Conservation (phyloP, 1,284 basidiomycete species). For the Rhodotorula sp. region DNA sequence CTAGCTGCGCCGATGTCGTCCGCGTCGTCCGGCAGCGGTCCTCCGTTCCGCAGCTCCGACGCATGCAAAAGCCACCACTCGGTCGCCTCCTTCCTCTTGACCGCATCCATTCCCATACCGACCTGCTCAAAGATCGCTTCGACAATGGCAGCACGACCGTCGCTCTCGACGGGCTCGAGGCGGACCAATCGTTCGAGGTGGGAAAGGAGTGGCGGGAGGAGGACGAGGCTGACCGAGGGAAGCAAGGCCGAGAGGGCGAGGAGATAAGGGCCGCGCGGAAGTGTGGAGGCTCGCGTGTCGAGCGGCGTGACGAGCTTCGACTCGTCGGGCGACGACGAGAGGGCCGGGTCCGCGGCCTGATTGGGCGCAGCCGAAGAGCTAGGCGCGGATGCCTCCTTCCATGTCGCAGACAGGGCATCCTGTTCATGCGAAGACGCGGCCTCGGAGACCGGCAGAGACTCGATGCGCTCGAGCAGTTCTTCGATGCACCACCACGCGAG, state of each 20-base stretch:
- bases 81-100: constrained; percentile 41
- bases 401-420: not conserved
- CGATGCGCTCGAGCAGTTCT: constrained; percentile 25
- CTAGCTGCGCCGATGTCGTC: not conserved
- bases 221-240: constrained; percentile 31
- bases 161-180: constrained; percentile 6
- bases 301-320: constrained; percentile 4
- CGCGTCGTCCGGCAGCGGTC: not conserved
- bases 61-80: constrained; percentile 41
- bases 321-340: not conserved
- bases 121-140: constrained; percentile 37
- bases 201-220: constrained; percentile 28
- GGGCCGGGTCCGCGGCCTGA: no score
- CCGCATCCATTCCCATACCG: constrained; percentile 42
- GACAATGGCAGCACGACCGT: constrained; percentile 30
- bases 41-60: constrained; percentile 12
- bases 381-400: no score
- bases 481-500: constrained; percentile 39
- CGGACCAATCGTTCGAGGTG: constrained; percentile 26
- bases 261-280: constrained; percentile 37
- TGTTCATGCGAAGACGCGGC: not conserved
- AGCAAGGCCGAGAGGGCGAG: constrained; percentile 41
- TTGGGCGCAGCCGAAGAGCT: not conserved
- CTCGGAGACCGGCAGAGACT: constrained; percentile 9
- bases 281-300: constrained; percentile 25